Conservation (phyloP, 2,329 filamentous ascomycete species). For the Ophiostoma sp. region DNA sequence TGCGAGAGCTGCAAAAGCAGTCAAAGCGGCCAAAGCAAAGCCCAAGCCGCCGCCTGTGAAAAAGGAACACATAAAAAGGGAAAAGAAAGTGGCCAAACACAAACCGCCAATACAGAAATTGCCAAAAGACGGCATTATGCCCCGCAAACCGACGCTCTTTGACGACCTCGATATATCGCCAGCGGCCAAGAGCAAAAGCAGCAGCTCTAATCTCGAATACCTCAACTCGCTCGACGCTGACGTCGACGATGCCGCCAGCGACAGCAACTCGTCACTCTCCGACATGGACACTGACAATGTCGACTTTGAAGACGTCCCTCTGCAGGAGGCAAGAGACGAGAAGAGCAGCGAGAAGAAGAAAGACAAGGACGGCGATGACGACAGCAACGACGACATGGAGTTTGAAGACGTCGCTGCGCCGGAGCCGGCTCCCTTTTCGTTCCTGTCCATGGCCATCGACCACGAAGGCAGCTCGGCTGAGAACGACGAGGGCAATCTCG, state of each 20-base stretch:
- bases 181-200: background rate
- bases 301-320: constrained; percentile 50
- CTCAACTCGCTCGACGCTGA: background rate
- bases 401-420: constrained; percentile 20
- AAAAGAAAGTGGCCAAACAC: background rate
- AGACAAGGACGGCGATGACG: constrained; percentile 33
- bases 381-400: constrained; percentile 28
- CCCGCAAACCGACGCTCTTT: constrained; percentile 14
- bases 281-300: constrained; percentile 35
- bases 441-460: constrained; percentile 27
- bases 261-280: constrained; percentile 47
- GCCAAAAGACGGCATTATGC: background rate
- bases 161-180: constrained; percentile 9
- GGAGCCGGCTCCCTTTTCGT: constrained; percentile 28
- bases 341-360: constrained; percentile 32
- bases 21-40: background rate
- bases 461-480: constrained; percentile 27
- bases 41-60: background rate
- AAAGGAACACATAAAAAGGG: background rate
- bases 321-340: constrained; percentile 28
- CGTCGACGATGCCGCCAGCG: constrained; percentile 41
- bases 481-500: constrained; percentile 57
- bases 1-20: background rate
- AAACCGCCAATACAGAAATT: background rate
- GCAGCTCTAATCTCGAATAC: background rate